phyloP scores from a whole-genome alignment of 2,329 filamentous ascomycete species.

The Aspergillus novofumigatus region DNA sequence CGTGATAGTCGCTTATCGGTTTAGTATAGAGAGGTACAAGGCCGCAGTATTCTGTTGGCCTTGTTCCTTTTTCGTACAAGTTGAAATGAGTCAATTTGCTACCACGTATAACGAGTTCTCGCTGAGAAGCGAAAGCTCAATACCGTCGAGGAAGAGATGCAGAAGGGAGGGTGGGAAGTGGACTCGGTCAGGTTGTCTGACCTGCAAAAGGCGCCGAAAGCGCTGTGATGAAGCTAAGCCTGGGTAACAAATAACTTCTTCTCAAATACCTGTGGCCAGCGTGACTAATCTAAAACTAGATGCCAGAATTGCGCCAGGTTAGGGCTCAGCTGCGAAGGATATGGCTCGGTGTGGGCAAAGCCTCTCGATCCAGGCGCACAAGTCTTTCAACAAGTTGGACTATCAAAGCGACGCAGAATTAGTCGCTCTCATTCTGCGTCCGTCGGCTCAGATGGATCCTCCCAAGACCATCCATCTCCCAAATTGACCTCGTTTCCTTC shows the following conservation, averaged over 20 bases:
- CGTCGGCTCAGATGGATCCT: slow-evolving; percentile 10
- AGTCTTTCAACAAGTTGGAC: slow-evolving; percentile 22
- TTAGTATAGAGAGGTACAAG: neutral
- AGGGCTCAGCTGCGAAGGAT: slow-evolving; percentile 35
- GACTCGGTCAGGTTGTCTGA: slow-evolving; percentile 39
- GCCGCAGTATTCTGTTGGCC: neutral
- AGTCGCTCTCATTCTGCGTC: slow-evolving; percentile 17
- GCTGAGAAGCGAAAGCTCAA: neutral
- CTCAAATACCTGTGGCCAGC: neutral
- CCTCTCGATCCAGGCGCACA: slow-evolving; percentile 30
- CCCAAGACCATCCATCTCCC: slow-evolving; percentile 8
- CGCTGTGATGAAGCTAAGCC: slow-evolving; percentile 37
- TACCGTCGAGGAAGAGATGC: slow-evolving; percentile 15
- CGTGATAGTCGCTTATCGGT: neutral
- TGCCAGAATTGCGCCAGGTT: slow-evolving; percentile 30
- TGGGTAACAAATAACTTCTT: slow-evolving; percentile 17
- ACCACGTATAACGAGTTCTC: neutral
- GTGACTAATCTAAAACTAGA: slow-evolving; percentile 18
- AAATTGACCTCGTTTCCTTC: slow-evolving; percentile 4
- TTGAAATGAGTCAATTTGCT: neutral
- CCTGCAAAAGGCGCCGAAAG: slow-evolving; percentile 37
- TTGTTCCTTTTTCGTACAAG: neutral
- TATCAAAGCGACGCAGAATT: slow-evolving; percentile 18
- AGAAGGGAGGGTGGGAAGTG: slow-evolving; percentile 29
- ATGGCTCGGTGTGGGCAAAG: slow-evolving; percentile 34